Percentiles rank a stretch among this genome's conserved stretches.
Evolutionary conservation across 805 yeast genomes (phyloP).

Genomic region (Cyberlindnera amylophila): DNA sequence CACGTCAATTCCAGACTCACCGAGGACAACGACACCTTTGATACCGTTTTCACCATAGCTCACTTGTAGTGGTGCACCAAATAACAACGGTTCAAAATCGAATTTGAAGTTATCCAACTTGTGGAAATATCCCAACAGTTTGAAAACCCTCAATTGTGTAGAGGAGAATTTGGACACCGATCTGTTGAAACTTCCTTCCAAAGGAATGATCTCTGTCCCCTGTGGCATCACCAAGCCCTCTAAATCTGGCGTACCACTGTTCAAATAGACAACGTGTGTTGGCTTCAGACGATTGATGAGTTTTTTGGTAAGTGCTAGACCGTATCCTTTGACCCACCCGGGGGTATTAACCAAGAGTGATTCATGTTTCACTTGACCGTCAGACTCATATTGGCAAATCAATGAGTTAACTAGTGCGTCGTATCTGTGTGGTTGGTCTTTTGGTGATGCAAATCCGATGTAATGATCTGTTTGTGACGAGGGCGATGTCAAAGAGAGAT

Average conservation of each 20-base stretch:
- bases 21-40: constrained; percentile 33
- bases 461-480: constrained; percentile 29
- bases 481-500: constrained; percentile 22
- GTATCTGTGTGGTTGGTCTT: constrained; percentile 59
- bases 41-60: constrained; percentile 38
- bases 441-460: constrained; percentile 68
- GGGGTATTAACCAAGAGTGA: constrained; percentile 70
- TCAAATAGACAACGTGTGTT: constrained; percentile 53
- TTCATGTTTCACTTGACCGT: constrained; percentile 24
- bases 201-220: constrained; percentile 30
- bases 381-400: constrained; percentile 31
- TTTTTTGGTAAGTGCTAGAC: constrained; percentile 57
- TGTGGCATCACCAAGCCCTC: constrained; percentile 28
- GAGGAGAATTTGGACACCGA: constrained; percentile 38
- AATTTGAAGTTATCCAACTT: constrained; percentile 25
- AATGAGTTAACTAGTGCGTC: constrained; percentile 39
- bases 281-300: constrained; percentile 43
- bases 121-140: constrained; percentile 54
- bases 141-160: constrained; percentile 48
- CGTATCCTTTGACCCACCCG: constrained; percentile 90
- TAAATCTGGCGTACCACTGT: constrained; percentile 32
- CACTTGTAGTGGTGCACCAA: constrained; percentile 37
- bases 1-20: constrained; percentile 30
- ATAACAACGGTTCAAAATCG: constrained; percentile 42
- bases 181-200: constrained; percentile 33